Conservation (phyloP, 1,284 basidiomycete species). For the Peniophora sp. region DNA sequence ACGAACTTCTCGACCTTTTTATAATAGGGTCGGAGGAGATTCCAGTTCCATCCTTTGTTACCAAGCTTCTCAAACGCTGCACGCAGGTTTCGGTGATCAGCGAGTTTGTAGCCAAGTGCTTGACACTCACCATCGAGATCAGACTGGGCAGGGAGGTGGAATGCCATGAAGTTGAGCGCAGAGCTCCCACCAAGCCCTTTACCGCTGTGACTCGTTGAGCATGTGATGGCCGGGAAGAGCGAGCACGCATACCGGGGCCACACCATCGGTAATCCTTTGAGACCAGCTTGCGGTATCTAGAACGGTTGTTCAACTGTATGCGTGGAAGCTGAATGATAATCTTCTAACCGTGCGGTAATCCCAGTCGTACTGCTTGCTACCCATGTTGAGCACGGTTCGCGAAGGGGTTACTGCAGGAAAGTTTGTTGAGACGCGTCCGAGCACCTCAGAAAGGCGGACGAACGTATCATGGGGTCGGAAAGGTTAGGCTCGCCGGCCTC, state of each 20-base stretch:
- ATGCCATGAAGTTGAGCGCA: constrained; percentile 13
- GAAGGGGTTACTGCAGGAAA: not conserved
- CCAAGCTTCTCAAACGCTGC: constrained; percentile 14
- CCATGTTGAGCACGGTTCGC: constrained; percentile 6
- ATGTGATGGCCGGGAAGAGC: not conserved
- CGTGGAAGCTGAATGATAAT: not conserved
- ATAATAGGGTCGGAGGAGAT: constrained; percentile 4
- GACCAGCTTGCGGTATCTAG: constrained; percentile 8
- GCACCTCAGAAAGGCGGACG: no score
- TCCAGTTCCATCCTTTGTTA: constrained; percentile 15
- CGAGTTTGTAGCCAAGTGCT: no score
- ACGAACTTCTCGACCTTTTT: constrained; percentile 4
- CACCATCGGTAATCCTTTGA: constrained; percentile 2
- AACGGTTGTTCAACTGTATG: not conserved
- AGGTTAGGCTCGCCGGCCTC: constrained; percentile 15
- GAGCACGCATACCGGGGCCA: constrained; percentile 10
- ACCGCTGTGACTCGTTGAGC: constrained; percentile 6
- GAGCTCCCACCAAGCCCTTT: constrained; percentile 21
- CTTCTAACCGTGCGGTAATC: constrained; percentile 15
- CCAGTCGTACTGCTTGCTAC: constrained; percentile 20
- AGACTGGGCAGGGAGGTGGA: constrained; percentile 13
- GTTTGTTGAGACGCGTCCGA: constrained; percentile 1
- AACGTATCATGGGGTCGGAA: constrained; percentile 3
- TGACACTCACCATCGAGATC: constrained; percentile 13
- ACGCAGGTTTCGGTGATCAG: no score